Evolutionary conservation across 1,284 basidiomycete species (phyloP), one percentile per base, ranked within the genome.

Genomic region (Puccinia coronata): DNA sequence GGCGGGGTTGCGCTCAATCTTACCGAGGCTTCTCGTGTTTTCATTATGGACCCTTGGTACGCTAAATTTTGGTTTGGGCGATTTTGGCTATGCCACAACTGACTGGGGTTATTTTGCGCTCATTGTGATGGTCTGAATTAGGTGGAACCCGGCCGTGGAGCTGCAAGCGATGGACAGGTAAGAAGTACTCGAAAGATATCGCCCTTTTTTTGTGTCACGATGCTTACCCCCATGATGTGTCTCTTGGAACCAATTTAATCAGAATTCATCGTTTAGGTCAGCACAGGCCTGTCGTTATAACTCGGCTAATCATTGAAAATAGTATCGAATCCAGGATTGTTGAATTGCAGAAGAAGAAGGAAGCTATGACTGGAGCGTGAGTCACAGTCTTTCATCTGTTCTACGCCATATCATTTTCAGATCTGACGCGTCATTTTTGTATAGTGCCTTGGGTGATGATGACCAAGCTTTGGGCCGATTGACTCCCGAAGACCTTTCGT

Each of bases 1-100:
- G 96, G 96, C 63, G 96, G 96, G 86, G 95, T 97, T 0, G 95
- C 96, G 3, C 88, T 96, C 70, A 97, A 98, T 86, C 86, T 98
- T 84, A 96, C 94, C 0, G 95, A 96, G 86, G 95, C 95, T 0
- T 94, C 92, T 31, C 92, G 93, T 59, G 84, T 84, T 31, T 84
- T 85, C 76, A 83, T 85, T 49, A 81, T 84, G 55, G 84, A 85
- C 71, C 85, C 87, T 85, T 88, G 87, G 88, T 88, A 86, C 86
- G 57, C 55, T 47, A 6, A 2, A 49, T 34, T 31, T 55, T 3
- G n/a, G n/a, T 25, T 18, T 59, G 16, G 41, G 23, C 1, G 25
- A 25, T 25, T 59, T 18, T 2, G n/a, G 14, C 71, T 23, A 39
- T 11, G 23, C 1, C 41, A 20, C 39, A n/a, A 16, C 39, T 23